Conservation (phyloP, 1,284 basidiomycete genomes). For the Microbotryum lychnidis-dioicae region DNA sequence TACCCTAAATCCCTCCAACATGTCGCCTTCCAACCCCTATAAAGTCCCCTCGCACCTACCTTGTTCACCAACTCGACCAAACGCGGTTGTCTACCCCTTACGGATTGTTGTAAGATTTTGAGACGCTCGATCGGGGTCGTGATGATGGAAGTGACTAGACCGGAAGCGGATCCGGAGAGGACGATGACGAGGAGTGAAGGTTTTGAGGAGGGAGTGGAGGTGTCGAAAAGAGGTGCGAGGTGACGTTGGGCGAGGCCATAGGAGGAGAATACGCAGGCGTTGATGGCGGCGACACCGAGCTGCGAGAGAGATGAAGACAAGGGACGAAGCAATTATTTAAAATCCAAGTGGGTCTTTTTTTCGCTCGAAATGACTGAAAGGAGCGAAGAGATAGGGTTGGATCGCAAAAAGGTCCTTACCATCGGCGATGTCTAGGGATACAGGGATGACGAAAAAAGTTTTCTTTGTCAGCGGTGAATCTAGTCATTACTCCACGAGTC, state of each 20-base stretch:
- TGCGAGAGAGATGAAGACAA: slow-evolving; percentile 34
- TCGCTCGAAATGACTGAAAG: neutral
- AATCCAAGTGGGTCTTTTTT: too few relatives aligned
- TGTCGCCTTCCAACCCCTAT: slow-evolving; percentile 63
- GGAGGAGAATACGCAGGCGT: slow-evolving; percentile 63
- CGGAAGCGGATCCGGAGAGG: slow-evolving; percentile 67
- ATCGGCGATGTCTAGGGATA: too few relatives aligned
- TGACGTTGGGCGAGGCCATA: slow-evolving; percentile 65
- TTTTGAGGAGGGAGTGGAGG: slow-evolving; percentile 45
- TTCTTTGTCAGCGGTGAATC: too few relatives aligned
- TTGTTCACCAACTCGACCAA: too few relatives aligned
- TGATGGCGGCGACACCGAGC: slow-evolving; percentile 61
- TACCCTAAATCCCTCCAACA: slow-evolving; percentile 67
- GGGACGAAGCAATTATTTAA: too few relatives aligned
- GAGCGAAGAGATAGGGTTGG: neutral
- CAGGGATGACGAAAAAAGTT: too few relatives aligned
- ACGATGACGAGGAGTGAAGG: slow-evolving; percentile 53
- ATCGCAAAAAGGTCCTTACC: too few relatives aligned
- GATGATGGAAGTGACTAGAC: slow-evolving; percentile 64
- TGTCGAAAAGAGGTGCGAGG: slow-evolving; percentile 36
- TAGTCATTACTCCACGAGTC: too few relatives aligned
- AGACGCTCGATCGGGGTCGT: slow-evolving; percentile 74
- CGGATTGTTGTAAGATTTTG: slow-evolving; percentile 69
- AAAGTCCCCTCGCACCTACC: slow-evolving; percentile 35
- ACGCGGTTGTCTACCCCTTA: slow-evolving; percentile 14